These are phyloP conservation scores for Phytophthora hybrid DNA, from an alignment of 352 stramenopile genomes.

Conservation along the genomic window DNA sequence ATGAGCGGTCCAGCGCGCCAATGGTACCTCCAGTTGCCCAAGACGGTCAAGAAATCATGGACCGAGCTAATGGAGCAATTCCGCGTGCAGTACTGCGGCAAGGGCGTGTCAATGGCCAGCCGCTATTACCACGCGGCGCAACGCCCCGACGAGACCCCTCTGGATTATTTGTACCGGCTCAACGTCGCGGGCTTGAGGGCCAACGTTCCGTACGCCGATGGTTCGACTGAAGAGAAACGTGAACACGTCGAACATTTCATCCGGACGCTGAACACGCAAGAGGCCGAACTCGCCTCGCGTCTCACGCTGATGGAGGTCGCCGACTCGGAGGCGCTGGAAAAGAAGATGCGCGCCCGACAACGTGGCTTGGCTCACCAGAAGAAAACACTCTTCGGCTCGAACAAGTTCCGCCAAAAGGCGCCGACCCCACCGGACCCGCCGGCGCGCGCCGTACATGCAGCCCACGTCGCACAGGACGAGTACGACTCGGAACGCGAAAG, in stretches of 20 bases:
- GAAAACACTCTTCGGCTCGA: conserved; percentile 8
- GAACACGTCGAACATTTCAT: no score
- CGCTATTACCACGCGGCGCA: no score
- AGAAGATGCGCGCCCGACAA: conserved; percentile 10
- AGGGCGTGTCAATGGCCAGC: no score
- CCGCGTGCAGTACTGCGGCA: conserved; percentile 21
- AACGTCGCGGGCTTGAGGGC: no score
- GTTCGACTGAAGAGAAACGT: no score
- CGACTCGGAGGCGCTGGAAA: neutral
- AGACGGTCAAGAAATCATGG: conserved; percentile 1
- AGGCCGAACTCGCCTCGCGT: no score
- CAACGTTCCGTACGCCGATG: no score
- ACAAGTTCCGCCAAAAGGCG: conserved; percentile 14
- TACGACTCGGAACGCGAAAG: conserved; percentile 5
- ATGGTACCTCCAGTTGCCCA: conserved; percentile 20
- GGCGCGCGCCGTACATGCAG: neutral
- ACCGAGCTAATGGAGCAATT: neutral
- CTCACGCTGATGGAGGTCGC: neutral
- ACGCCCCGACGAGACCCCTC: no score
- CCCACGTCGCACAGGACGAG: neutral
- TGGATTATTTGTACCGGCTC: no score
- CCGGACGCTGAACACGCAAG: no score
- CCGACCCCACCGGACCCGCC: neutral
- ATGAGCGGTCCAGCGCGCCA: conserved; percentile 11
- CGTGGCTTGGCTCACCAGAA: neutral